A percentile compares a stretch with the other conserved stretches of the same genome.
phyloP scores from a whole-genome alignment of 495 filamentous ascomycete genomes.

The Tuber calosporum region DNA sequence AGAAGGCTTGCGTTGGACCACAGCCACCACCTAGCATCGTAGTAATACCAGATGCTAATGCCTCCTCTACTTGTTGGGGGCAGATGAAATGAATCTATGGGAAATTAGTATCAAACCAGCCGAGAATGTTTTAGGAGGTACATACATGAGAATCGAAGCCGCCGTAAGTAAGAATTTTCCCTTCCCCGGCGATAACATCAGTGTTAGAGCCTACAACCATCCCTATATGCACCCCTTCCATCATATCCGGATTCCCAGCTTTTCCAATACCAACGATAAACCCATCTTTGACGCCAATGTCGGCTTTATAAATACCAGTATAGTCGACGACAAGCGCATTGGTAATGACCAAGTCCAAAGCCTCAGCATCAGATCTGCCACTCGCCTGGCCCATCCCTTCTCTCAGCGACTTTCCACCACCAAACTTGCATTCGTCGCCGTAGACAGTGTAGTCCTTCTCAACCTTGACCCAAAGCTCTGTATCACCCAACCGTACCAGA shows the following conservation, averaged over 20 bases:
- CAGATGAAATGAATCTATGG: constrained; percentile 80
- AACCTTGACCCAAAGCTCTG: constrained; percentile 85
- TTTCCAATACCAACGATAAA: constrained; percentile 88
- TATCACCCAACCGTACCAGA: constrained; percentile 68
- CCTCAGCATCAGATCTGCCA: constrained; percentile 61
- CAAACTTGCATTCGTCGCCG: constrained; percentile 93
- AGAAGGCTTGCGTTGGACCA: constrained; percentile 58
- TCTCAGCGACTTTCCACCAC: constrained; percentile 86
- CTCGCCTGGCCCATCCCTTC: constrained; percentile 96
- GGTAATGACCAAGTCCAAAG: constrained; percentile 79
- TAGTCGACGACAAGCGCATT: constrained; percentile 91
- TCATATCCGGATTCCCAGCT: constrained; percentile 92
- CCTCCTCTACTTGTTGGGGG: constrained; percentile 85
- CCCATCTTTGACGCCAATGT: constrained; percentile 89
- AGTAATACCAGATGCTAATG: constrained; percentile 80
- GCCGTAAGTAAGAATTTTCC: constrained; percentile 87
- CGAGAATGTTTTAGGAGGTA: not conserved
- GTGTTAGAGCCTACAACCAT: constrained; percentile 86
- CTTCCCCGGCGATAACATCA: constrained; percentile 91
- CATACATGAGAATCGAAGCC: constrained; percentile 72
- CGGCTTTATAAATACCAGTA: constrained; percentile 91
- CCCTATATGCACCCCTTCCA: constrained; percentile 73
- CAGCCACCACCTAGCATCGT: constrained; percentile 90
- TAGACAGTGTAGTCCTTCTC: constrained; percentile 80
- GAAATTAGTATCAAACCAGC: not conserved